Evolutionary conservation across 1,284 basidiomycete genomes (phyloP), one percentile per base, ranked within the genome.

Genomic region (Cerioporus squamosus): DNA sequence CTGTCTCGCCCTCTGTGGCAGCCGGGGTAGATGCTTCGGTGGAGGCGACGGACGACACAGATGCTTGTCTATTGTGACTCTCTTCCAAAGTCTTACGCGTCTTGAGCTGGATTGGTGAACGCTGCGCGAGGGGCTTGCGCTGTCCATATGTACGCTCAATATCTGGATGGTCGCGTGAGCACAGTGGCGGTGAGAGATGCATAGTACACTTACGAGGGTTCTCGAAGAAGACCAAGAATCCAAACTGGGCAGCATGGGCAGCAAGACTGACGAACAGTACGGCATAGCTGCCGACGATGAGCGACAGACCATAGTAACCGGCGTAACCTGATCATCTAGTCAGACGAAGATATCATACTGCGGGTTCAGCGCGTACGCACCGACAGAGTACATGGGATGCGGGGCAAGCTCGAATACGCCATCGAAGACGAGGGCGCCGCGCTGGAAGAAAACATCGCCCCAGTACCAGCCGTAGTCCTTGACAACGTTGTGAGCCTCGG

Each of bases 381-480:
- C 97, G 61, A 98, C 95, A 51, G 92, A 94, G 72, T 96, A 96
- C 94, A 95, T 95, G 0, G 93, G 94, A 70, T 95, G 94, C 0
- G 91, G 93, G 4, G 91, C 91, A 49, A 94, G 81, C 71, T 98
- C 96, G 69, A 98, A 98, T 8, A 99, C 97, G 8, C 97, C 97
- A 72, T 99, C 96, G 72, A 99, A 99, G 5, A 98, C 91, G 22
- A 99, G 81, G 50, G 90, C 91, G 50, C 91, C 91, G 20, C 91
- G 87, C 71, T 92, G 90, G 82, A 98, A 99, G 79, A 99, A 99
- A 50, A 93, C 93, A 70, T 99, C 97, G 18, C 97, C 97, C 97
- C 97, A 98, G 76, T 99, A 99, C 95, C 94, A 94, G 10, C 91
- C 91, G 62, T 91, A 92, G 65, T 91, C 89, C 66, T 97, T 98